phyloP scores from a whole-genome alignment of 176 grass and related monocot species.

The Triticum monococcum region DNA sequence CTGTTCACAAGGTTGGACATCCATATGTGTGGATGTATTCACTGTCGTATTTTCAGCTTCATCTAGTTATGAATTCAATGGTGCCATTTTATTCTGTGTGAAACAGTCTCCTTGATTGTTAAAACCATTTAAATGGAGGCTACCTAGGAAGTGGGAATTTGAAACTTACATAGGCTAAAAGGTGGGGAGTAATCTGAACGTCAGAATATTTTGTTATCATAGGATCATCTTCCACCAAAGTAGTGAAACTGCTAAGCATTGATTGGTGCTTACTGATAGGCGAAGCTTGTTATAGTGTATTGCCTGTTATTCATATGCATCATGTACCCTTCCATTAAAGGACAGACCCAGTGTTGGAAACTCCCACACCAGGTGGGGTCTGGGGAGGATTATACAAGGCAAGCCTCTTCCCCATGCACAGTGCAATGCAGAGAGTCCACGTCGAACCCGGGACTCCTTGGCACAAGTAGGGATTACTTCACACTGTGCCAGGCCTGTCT shows the following conservation, averaged over 20 bases:
- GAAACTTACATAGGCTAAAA: constrained; percentile 1
- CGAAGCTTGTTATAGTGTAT: not conserved
- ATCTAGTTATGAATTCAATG: constrained; percentile 1
- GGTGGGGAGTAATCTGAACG: constrained; percentile 11
- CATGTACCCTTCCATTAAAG: not conserved
- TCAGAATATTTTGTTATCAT: not conserved
- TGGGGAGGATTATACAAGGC: no score
- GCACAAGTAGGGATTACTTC: no score
- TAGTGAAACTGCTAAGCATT: not conserved
- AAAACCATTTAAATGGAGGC: not conserved
- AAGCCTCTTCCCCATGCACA: no score
- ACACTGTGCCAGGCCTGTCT: no score
- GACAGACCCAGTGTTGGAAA: no score
- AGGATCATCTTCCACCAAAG: not conserved
- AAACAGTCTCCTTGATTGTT: constrained; percentile 12
- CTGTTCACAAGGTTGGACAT: constrained; percentile 7
- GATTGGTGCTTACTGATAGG: not conserved
- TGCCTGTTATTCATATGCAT: constrained; percentile 10
- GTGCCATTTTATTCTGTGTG: not conserved
- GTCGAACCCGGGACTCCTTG: no score
- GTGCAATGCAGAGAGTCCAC: no score
- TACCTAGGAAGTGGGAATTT: not conserved
- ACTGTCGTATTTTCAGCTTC: not conserved
- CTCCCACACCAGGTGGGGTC: no score
- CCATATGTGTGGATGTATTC: not conserved